These are phyloP conservation scores for Geranium brycei DNA, from an alignment of 345 rosid genomes.

Conservation along the genomic window DNA sequence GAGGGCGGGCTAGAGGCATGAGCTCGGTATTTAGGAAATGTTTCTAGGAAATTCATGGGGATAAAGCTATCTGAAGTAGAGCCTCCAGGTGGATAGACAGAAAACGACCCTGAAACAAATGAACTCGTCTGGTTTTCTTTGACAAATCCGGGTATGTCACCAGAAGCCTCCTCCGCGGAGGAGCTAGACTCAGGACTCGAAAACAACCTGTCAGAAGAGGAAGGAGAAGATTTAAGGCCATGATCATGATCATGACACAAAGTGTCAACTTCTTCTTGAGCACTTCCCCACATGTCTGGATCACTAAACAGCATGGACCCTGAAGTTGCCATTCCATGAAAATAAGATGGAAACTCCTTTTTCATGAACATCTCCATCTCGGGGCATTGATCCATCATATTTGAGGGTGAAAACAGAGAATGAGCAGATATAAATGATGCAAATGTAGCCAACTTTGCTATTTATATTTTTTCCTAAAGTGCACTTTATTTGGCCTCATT, in stretches of 20 bases:
- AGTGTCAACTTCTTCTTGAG: neutral
- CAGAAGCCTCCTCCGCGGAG: no score
- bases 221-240: no score
- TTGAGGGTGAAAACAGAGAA: conserved; percentile 13
- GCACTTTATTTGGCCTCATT: conserved; percentile 6
- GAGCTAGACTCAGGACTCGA: conserved; percentile 1
- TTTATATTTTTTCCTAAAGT: conserved; percentile 21
- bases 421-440: conserved; percentile 23
- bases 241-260: neutral
- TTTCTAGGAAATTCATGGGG: no score
- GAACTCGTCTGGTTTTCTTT: no score
- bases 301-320: neutral
- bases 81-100: neutral
- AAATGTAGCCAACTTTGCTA: conserved; percentile 9
- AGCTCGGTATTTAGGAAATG: no score
- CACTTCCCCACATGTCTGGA: no score
- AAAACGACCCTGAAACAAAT: neutral
- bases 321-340: conserved; percentile 22
- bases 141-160: no score
- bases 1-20: no score
- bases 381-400: conserved; percentile 40
- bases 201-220: conserved; percentile 5
- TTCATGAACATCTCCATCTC: conserved; percentile 39
- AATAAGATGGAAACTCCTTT: conserved; percentile 26
- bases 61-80: no score